Evolutionary conservation across 139 green algal genomes (phyloP), one percentile per base, ranked within the genome.

Genomic region (Haematococcus sp.): DNA sequence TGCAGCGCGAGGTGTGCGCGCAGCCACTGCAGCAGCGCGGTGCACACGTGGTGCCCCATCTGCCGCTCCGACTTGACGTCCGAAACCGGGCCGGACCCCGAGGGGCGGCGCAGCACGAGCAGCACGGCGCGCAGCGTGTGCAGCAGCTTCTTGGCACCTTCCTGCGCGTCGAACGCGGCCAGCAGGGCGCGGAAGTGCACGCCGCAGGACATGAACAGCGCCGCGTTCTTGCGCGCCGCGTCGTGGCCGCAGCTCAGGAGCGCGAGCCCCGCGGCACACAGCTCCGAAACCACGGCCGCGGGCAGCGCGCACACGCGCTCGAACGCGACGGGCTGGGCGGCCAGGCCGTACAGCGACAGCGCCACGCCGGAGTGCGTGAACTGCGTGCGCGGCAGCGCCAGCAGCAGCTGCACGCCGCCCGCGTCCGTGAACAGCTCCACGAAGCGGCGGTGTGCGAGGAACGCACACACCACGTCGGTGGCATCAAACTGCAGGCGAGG

Each of bases 381-480:
- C 28, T 75, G 83, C 43, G 34, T 77, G n/a, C 65, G 73, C 11
- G 87, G 86, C 34, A 91, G 25, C 16, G 44, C 58, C 80, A 94
- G 76, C 71, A 91, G 76, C 71, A 85, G 35, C 40, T 88, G 74
- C 60, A 91, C 85, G 0, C 88, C 88, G 3, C 84, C 87, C 20
- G 70, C 60, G 46, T 92, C 88, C 13, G 91, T 84, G 20, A 92
- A 83, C 68, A 88, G 70, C 68, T 84, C 75, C 3, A 80, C 83
- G 68, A 90, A 91, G 33, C 85, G 82, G 61, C 31, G 73, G 70
- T 94, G 90, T 16, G 85, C 86, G 34, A 90, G 70, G 54, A 94
- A 80, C 46, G 85, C 79, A 63, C 80, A 88, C 33, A 88, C 52
- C 27, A 85, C 71, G 31, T 76, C 71, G 63, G 92, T 79, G 46